Conservation (phyloP, 305 asterid genomes). For the Solanum hybrid region DNA sequence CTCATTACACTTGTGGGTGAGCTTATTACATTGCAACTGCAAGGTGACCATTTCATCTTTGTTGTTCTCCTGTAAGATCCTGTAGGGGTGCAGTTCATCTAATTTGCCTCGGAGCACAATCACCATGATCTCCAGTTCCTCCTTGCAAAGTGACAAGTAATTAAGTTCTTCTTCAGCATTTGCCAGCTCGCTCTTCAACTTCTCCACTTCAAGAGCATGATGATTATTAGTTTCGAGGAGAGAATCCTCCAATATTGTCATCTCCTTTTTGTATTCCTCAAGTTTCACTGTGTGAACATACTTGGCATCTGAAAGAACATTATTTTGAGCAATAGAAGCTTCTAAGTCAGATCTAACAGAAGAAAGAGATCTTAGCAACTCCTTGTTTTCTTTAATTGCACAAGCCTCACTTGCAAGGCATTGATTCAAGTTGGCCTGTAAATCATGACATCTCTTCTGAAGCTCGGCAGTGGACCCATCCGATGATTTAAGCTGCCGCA, state of each 20-base stretch:
- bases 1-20: slow-evolving; percentile 46
- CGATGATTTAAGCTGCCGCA: slow-evolving; percentile 32
- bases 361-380: slow-evolving; percentile 28
- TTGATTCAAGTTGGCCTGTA: slow-evolving; percentile 32
- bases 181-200: slow-evolving; percentile 26
- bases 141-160: slow-evolving; percentile 36
- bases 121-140: slow-evolving; percentile 54
- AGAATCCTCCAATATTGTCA: slow-evolving; percentile 19
- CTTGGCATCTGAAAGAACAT: slow-evolving; percentile 51
- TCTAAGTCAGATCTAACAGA: slow-evolving; percentile 49
- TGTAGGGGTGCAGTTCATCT: slow-evolving; percentile 33
- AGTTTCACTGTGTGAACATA: slow-evolving; percentile 24
- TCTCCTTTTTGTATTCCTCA: slow-evolving; percentile 36
- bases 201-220: slow-evolving; percentile 33
- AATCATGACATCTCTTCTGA: slow-evolving; percentile 35
- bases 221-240: slow-evolving; percentile 24
- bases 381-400: slow-evolving; percentile 36
- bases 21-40: slow-evolving; percentile 39
- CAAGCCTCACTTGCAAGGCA: slow-evolving; percentile 37
- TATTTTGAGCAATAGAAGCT: slow-evolving; percentile 35
- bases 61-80: slow-evolving; percentile 30
- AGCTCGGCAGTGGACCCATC: slow-evolving; percentile 34
- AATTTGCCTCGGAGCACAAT: slow-evolving; percentile 46
- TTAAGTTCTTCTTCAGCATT: slow-evolving; percentile 45
- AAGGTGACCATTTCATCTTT: slow-evolving; percentile 36